A percentile compares a stretch with the other conserved stretches of the same genome.
phyloP scores from a whole-genome alignment of 106 monocot species.

The Acorus calamus region DNA sequence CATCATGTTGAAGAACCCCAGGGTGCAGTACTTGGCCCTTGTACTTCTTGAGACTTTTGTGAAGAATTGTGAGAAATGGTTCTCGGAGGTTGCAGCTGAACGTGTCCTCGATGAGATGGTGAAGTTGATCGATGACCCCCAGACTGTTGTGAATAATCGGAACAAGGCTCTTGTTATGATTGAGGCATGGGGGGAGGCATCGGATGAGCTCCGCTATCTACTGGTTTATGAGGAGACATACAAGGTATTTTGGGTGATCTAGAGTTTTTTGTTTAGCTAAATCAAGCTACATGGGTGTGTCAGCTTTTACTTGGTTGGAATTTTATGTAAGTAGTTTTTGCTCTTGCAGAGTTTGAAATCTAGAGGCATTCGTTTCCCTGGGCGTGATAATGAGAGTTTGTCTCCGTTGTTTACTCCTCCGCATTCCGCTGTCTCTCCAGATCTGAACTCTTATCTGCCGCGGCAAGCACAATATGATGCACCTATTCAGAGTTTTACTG shows the following conservation, averaged over 20 bases:
- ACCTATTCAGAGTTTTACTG: conserved; percentile 34
- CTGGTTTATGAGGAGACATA: conserved; percentile 96
- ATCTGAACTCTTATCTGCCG: conserved; percentile 20
- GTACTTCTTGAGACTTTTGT: too few species aligned
- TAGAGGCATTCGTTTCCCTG: conserved; percentile 76
- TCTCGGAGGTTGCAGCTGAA: too few species aligned
- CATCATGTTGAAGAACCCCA: too few species aligned
- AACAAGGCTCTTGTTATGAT: conserved; percentile 88
- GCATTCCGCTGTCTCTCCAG: conserved; percentile 51
- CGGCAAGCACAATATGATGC: conserved; percentile 27
- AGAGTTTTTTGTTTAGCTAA: too few species aligned
- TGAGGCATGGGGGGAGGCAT: conserved; percentile 90
- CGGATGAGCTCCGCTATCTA: conserved; percentile 71
- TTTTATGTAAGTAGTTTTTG: conserved; percentile 1
- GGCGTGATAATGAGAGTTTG: conserved; percentile 89
- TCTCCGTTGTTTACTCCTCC: conserved; percentile 92
- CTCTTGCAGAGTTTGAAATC: conserved; percentile 85
- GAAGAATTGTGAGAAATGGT: conserved; percentile 94
- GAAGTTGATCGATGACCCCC: conserved; percentile 87
- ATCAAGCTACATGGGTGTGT: too few species aligned
- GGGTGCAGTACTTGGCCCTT: too few species aligned
- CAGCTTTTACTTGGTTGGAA: too few species aligned
- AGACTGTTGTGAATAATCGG: conserved; percentile 71
- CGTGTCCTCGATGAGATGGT: conserved; percentile 99
- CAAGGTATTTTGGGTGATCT: conserved; percentile 41